Percentiles rank a stretch among this genome's conserved stretches.
phyloP scores from a whole-genome alignment of 2,329 filamentous ascomycete species.

The Penicillium sp. region DNA sequence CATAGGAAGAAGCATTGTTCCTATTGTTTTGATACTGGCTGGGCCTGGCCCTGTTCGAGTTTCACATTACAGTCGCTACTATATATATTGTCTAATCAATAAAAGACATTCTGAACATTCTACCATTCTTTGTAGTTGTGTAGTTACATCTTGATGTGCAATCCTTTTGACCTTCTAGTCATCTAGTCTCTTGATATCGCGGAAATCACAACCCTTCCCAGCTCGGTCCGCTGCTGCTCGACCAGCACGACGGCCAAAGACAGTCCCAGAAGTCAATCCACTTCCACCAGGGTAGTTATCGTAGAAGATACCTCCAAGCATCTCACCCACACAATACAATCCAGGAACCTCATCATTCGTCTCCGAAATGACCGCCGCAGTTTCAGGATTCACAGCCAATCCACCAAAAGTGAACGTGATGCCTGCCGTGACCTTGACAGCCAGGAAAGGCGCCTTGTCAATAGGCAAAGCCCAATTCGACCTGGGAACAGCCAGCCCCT shows the following conservation, averaged over 20 bases:
- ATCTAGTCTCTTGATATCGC: background rate
- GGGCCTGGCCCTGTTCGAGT: constrained; percentile 3
- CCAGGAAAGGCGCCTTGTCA: constrained; percentile 57
- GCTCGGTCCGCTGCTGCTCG: constrained; percentile 20
- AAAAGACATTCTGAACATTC: constrained; percentile 11
- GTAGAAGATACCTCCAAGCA: constrained; percentile 64
- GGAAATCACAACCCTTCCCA: background rate
- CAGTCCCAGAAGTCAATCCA: constrained; percentile 59
- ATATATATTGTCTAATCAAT: constrained; percentile 24
- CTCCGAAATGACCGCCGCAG: constrained; percentile 52
- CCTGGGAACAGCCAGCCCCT: constrained; percentile 53
- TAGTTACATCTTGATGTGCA: background rate
- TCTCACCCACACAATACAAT: constrained; percentile 62
- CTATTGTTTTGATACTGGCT: constrained; percentile 4
- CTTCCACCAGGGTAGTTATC: constrained; percentile 63
- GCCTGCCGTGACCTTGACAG: constrained; percentile 63
- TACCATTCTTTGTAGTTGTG: background rate
- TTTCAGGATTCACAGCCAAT: constrained; percentile 55
- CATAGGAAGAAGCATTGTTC: constrained; percentile 16
- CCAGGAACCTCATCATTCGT: constrained; percentile 51
- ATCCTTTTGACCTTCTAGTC: background rate
- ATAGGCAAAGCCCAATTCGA: constrained; percentile 66
- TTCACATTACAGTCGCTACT: constrained; percentile 22
- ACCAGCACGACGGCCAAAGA: constrained; percentile 51
- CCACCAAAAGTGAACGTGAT: constrained; percentile 70